phyloP scores from a whole-genome alignment of 345 rosid species.

The Isatis tinctoria region DNA sequence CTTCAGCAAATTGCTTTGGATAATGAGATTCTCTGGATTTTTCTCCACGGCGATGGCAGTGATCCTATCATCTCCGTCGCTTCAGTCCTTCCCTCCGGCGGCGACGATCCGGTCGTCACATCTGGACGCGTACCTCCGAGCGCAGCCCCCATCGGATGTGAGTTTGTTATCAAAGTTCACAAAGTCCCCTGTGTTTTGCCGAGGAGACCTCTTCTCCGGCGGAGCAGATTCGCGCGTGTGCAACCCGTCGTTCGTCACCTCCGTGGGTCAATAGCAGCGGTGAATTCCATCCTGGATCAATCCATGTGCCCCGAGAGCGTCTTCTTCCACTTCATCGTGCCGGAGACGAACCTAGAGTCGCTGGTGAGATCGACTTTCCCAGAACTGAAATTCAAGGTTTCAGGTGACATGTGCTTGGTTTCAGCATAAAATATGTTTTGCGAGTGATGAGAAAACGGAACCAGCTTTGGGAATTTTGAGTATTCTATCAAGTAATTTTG shows the following conservation, averaged over 20 bases:
- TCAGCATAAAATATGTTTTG: slow-evolving; percentile 94
- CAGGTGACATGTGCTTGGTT: slow-evolving; percentile 99
- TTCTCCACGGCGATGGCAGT: slow-evolving; percentile 53
- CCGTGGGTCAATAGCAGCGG: slow-evolving; percentile 76
- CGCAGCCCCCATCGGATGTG: background rate
- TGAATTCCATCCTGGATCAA: slow-evolving; percentile 61
- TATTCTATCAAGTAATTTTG: slow-evolving; percentile 89
- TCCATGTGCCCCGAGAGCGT: slow-evolving; percentile 63
- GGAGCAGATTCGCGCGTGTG: slow-evolving; percentile 36
- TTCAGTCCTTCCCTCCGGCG: slow-evolving; percentile 59
- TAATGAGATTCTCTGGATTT: slow-evolving; percentile 53
- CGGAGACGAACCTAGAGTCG: slow-evolving; percentile 46
- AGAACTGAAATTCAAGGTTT: slow-evolving; percentile 53
- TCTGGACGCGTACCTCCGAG: slow-evolving; percentile 20
- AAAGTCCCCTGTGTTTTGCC: slow-evolving; percentile 43
- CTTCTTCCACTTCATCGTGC: slow-evolving; percentile 69
- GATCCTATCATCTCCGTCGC: slow-evolving; percentile 49
- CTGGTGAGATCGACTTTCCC: slow-evolving; percentile 61
- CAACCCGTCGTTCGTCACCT: slow-evolving; percentile 60
- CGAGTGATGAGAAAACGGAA: slow-evolving; percentile 96
- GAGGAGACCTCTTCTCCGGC: slow-evolving; percentile 39
- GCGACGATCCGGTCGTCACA: slow-evolving; percentile 52
- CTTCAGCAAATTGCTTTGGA: too few species aligned
- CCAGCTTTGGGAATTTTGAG: slow-evolving; percentile 95
- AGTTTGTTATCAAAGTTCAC: slow-evolving; percentile 43